phyloP scores from a whole-genome alignment of 495 filamentous ascomycete genomes.

The Annulohypoxylon nitens region DNA sequence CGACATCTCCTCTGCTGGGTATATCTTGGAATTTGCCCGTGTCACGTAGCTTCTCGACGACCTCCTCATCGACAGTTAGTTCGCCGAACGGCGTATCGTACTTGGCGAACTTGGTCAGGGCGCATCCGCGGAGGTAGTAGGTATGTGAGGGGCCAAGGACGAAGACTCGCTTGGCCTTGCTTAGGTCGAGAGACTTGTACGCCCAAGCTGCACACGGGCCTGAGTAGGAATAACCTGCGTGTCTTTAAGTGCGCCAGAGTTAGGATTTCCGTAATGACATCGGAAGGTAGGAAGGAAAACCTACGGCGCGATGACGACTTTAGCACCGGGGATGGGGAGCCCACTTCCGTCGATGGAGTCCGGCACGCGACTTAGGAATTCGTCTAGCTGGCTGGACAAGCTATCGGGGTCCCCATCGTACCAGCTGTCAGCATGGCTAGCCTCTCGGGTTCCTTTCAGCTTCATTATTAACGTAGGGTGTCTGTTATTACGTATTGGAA shows the following conservation, averaged over 20 bases:
- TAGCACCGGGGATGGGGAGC: constrained; percentile 80
- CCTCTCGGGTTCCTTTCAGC: constrained; percentile 66
- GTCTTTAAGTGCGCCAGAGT: constrained; percentile 64
- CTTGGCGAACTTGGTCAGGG: constrained; percentile 77
- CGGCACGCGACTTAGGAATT: constrained; percentile 82
- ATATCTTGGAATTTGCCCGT: constrained; percentile 82
- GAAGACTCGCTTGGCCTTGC: constrained; percentile 86
- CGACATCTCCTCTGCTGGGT: constrained; percentile 76
- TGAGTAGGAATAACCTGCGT: constrained; percentile 96
- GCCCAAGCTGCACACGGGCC: constrained; percentile 95
- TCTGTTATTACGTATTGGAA: not conserved
- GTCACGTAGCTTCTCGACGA: constrained; percentile 71
- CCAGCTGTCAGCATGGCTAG: constrained; percentile 77
- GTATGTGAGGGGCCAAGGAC: constrained; percentile 95
- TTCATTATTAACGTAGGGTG: constrained; percentile 36
- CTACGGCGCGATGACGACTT: constrained; percentile 96
- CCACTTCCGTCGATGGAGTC: constrained; percentile 67
- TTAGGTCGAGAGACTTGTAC: constrained; percentile 90
- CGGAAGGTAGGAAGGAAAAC: constrained; percentile 51
- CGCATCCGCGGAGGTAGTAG: constrained; percentile 80
- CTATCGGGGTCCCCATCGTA: constrained; percentile 73
- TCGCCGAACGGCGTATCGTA: constrained; percentile 91
- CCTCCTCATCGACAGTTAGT: constrained; percentile 76
- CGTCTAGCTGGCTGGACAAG: constrained; percentile 79
- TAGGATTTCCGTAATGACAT: constrained; percentile 33